Evolutionary conservation across 768 basidiomycete species (phyloP), one percentile per base, ranked within the genome.

Genomic region (Tulasnella sp.): DNA sequence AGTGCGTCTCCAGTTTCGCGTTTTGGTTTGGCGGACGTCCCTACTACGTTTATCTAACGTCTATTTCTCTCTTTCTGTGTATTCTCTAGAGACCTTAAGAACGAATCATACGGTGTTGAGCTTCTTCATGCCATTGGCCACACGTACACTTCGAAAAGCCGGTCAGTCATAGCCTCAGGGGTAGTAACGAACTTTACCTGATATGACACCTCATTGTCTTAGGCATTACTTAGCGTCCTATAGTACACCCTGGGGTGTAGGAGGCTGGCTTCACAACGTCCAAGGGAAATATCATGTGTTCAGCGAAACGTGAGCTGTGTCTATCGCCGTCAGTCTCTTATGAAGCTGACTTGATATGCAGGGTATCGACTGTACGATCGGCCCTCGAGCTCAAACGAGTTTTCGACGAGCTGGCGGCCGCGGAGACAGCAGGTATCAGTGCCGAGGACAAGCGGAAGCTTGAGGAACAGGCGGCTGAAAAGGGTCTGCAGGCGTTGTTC

Each of bases 241-340:
- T 72, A 64, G 81, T 76, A 76, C 82, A 0, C 74, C 80, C 10
- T 75, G 91, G 51, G 91, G 91, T 26, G 84, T 95, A 15, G 91
- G 91, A 11, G 91, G 92, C 5, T 95, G 91, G 91, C 69, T 94
- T 60, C 91, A 94, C 70, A 89, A 89, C 58, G 88, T 92, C 2
- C 88, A 90, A 69, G 88, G 87, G 11, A 92, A 90, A 73, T 93
- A 91, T 51, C 90, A 94, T 67, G 86, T 93, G 17, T 88, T 95
- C 71, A 91, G 88, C 68, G 90, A 93, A 74, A 92, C 89, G 87
- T 88, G 64, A 65, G 87, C 76, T 45, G n/a, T 44, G 49, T 8
- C 41, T 48, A 17, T 51, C 51, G 21, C 45, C 56, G 50, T 51
- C 26, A 13, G 41, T 21, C 3, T 21, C 21, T 21, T 8, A 56